Evolutionary conservation across 2,329 filamentous ascomycete genomes (phyloP), one percentile per base, ranked within the genome.

Genomic region (Ambrosiella cleistominuta): DNA sequence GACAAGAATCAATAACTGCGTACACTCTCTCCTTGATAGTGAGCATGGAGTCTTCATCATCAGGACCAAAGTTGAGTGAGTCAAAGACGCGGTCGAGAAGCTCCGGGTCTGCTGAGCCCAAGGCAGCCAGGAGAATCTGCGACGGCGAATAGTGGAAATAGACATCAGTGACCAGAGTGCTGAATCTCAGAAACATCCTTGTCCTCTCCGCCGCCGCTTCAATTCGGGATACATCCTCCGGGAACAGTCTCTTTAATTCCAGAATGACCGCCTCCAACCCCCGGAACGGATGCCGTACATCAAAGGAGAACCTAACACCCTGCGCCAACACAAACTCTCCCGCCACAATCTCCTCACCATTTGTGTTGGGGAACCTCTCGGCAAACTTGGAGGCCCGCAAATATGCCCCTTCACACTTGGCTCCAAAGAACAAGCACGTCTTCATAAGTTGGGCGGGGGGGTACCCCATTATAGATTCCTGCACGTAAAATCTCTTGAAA

Each of bases 71-170:
- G 49, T 66, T 64, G 12, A 61, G 47, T 3, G 35, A 39, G 19
- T 61, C 60, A 13, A 63, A 57, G 7, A 62, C 45, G 9, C 59
- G 59, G 44, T 79, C 75, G 2, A 76, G 66, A 38, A 93, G 71
- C 0, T 76, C 79, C 45, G 74, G 71, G 66, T 97, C 91, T 0
- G 83, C 86, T 56, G 94, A 77, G 12, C 84, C 75, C 36, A 96
- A 71, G 0, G 90, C 82, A 0, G 88, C 84, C 61, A 97, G 77
- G 82, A 90, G 90, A 67, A 97, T 95, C 69, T 98, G 93, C 27
- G 87, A 86, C 0, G 93, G 93, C 0, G 91, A 91, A 71, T 87
- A 97, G 69, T 95, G 85, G 71, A 97, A 96, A 72, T 97, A 97
- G n/a, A 81, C 89, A 65, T 98, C 93, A 35, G 91, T 95, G 61